phyloP scores from a whole-genome alignment of 2,329 filamentous ascomycete species.

The Lachnellula subtilissima region DNA sequence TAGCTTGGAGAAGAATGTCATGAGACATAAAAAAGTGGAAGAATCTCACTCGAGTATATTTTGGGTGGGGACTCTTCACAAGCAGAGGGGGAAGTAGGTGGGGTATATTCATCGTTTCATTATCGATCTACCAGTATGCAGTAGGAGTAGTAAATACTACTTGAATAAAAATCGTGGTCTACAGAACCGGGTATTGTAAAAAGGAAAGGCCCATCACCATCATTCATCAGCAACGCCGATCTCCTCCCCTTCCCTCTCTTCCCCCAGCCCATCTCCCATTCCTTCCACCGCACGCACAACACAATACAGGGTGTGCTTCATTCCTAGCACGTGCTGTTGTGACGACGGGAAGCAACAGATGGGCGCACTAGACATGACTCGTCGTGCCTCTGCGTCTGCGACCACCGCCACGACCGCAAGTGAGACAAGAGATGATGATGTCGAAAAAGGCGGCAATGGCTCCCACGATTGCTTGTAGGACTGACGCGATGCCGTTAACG shows the following conservation, averaged over 20 bases:
- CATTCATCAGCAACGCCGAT: too few relatives aligned
- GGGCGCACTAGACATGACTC: conserved; percentile 19
- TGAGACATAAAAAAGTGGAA: too few relatives aligned
- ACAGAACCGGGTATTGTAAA: conserved; percentile 5
- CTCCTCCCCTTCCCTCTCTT: neutral
- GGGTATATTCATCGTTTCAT: too few relatives aligned
- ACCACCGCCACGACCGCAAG: conserved; percentile 32
- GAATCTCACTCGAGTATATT: too few relatives aligned
- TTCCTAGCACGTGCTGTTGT: neutral
- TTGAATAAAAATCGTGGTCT: neutral
- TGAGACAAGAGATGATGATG: conserved; percentile 34
- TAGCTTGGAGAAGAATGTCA: too few relatives aligned
- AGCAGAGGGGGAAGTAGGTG: too few relatives aligned
- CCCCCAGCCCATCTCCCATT: neutral
- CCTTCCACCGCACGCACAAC: neutral
- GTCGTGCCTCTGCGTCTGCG: conserved; percentile 17
- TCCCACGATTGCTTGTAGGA: conserved; percentile 30
- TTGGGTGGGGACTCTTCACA: too few relatives aligned
- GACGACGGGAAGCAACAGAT: neutral
- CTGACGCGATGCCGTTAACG: conserved; percentile 47
- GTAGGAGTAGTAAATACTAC: too few relatives aligned
- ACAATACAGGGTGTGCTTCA: neutral
- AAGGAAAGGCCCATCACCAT: neutral
- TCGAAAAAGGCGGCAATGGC: conserved; percentile 32
- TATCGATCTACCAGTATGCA: too few relatives aligned